Percentiles rank a stretch among this genome's conserved stretches.
Evolutionary conservation across 2,329 filamentous ascomycete species (phyloP).

Genomic region (Talaromyces marneffei): DNA sequence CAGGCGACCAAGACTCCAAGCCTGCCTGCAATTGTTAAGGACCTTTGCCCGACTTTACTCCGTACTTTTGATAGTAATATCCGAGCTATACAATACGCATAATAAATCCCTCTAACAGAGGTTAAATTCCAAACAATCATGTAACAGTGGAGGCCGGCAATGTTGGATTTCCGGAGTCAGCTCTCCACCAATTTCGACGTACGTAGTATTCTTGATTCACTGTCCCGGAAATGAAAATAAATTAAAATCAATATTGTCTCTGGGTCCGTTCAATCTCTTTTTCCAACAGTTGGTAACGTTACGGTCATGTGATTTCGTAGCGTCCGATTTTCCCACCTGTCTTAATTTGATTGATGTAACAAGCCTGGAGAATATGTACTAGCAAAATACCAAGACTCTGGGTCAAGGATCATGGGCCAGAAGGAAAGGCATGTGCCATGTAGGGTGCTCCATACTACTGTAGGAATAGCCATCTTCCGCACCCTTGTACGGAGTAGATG

Average conservation of each 20-base stretch:
- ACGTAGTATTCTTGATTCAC: neutral
- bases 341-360: neutral
- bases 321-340: neutral
- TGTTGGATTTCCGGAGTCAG: neutral
- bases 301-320: slow-evolving; percentile 2
- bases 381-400: neutral
- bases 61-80: neutral
- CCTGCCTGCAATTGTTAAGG: no score
- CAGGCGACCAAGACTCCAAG: neutral
- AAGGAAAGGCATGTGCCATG: no score
- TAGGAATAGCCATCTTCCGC: neutral
- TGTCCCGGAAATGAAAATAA: neutral
- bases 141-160: neutral
- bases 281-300: slow-evolving; percentile 3
- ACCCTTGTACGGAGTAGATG: neutral
- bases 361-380: neutral
- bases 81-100: neutral
- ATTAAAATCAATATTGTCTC: neutral
- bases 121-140: neutral
- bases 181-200: neutral
- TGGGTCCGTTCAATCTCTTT: neutral
- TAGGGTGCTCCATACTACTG: neutral
- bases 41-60: neutral
- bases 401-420: neutral
- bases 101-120: neutral